phyloP scores from a whole-genome alignment of 305 asterid genomes.

The Fraxinus baroniana region DNA sequence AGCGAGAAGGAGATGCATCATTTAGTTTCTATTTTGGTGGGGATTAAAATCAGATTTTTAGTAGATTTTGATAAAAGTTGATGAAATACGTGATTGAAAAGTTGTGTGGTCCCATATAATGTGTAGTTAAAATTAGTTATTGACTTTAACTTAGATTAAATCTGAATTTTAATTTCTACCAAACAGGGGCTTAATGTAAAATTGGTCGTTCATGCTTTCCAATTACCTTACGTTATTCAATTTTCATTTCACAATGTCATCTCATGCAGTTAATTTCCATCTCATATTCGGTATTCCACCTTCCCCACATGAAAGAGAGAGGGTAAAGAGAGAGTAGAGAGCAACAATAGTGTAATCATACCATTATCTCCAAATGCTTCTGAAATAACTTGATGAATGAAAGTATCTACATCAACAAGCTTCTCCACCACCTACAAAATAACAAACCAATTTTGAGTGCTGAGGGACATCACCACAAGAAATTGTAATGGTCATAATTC shows the following conservation, averaged over 20 bases:
- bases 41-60: too few relatives aligned
- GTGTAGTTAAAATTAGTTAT: too few relatives aligned
- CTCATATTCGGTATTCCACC: constrained; percentile 29
- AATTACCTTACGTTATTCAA: not conserved
- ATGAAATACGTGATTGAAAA: too few relatives aligned
- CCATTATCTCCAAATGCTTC: constrained; percentile 50
- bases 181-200: not conserved
- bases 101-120: too few relatives aligned
- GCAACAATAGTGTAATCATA: constrained; percentile 23
- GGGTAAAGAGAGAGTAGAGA: not conserved
- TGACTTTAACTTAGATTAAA: too few relatives aligned
- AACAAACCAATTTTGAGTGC: not conserved
- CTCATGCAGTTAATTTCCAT: not conserved
- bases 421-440: constrained; percentile 48
- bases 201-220: not conserved
- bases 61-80: too few relatives aligned
- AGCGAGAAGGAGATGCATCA: not conserved
- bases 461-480: not conserved
- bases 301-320: not conserved
- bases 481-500: not conserved
- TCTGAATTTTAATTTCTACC: too few relatives aligned
- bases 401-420: constrained; percentile 48
- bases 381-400: constrained; percentile 41
- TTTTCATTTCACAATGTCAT: not conserved
- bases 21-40: too few relatives aligned